Base-by-base conservation (phyloP, 352 stramenopile species). In the Peronospora destructor region DNA sequence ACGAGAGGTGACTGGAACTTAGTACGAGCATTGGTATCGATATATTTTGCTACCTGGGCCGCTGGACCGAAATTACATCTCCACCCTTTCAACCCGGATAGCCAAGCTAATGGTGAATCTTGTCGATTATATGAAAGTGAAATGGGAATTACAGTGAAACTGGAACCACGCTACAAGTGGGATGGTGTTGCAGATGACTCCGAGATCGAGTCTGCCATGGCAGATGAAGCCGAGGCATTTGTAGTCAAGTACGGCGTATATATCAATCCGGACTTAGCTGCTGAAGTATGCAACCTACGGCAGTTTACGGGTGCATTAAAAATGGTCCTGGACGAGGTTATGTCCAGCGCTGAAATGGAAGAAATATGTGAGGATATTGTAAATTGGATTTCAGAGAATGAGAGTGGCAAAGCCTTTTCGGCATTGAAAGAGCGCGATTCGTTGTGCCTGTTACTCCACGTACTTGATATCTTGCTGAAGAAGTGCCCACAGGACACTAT, bases 221-320 rank as follows among this genome's bases (percentile, higher is more conserved):
- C 56, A 21, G 47, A 50, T n/a, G 77, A 88, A 54, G 68, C 79
- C 4, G 60, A 91, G 53, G 66, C 62, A 0, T 92, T 92, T 47
- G 65, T 92, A 21, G 64, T 56, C 42, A 91, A 88, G 46, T 94
- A 94, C 34, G 81, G 81, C 7, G 81, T 81, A 23, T 94, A 94
- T 49, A 59, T 94, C 39, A 88, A 90, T 44, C 74, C 83, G 5
- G 84, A 94, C 41, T 60, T 91, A 30, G 84, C 84, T 14, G 80
- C 81, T 30, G 73, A 92, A 56, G 67, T 91, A 0, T 92, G 81
- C 57, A 91, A 84, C 25, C 62, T 83, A 38, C 76, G 66, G 11
- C 59, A 77, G 9, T 85, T 91, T 47, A 64, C 69, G 6, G 60
- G 53, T n/a, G 79, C 76, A 16, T 59, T 92, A 21, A 81, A 81